Evolutionary conservation across 148 eudicot genomes (phyloP), one percentile per base, ranked within the genome.

Genomic region (Fagopyrum esculentum): DNA sequence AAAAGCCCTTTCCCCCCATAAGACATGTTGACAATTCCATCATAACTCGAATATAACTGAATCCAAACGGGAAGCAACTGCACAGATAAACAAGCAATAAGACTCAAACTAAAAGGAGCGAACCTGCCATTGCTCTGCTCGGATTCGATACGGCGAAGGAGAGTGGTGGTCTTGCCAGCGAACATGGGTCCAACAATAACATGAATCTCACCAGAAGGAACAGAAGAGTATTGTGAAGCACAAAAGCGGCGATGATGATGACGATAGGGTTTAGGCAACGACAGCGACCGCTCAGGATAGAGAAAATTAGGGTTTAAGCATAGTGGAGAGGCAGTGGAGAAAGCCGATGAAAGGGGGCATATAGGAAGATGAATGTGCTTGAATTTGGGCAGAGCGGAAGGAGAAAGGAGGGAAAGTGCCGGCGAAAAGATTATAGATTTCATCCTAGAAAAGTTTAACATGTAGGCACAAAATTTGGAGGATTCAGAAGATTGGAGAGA

Each of bases 41-140:
- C 12, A 59, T 0, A 59, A 22, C 6, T 59, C 6, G 64, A 22
- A 19, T 22, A 19, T 29, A 22, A 22, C 11, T 4, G 35, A 16
- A 54, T n/a, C n/a, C 6, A 54, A 54, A 13, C 59, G n/a, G 22
- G 5, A 59, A 59, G 35, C 64, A 15, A 19, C 11, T 59, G 12
- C 11, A 59, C 64, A 30, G 26, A 59, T 59, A 7, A 22, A 26
- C 9, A 17, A 59, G 26, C 35, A 2, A 29, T 9, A 29, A 9
- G 43, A 15, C 44, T 13, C 16, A 52, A 74, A 2, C 7, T 7
- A 15, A 73, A 57, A 29, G 56, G 3, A 57, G 52, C 51, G 50
- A 64, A 91, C 97, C 98, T 92, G 83, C 97, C 96, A 30, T 10
- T 70, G 77, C 8, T 78, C 76, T 71, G 75, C 71, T 92, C 97